These are phyloP conservation scores for Pseudoperonospora humuli DNA, from an alignment of 352 stramenopile genomes.

Conservation along the genomic window DNA sequence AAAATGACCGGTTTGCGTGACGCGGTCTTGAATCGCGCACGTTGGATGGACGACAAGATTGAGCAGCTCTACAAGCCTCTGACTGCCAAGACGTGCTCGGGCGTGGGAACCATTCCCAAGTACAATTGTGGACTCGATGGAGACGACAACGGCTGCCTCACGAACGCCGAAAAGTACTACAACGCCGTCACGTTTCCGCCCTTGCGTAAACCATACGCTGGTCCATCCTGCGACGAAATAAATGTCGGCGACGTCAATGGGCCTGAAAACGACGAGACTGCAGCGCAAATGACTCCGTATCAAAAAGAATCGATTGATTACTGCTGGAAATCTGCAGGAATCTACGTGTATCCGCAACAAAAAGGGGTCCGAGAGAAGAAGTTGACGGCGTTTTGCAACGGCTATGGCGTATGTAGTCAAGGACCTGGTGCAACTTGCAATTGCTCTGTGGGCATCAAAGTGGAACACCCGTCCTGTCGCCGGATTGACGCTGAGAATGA, in stretches of 20 bases:
- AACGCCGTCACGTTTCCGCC: constrained; percentile 43
- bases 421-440: constrained; percentile 53
- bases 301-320: constrained; percentile 51
- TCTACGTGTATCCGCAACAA: constrained; percentile 49
- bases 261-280: constrained; percentile 12
- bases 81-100: constrained; percentile 43
- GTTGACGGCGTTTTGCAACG: constrained; percentile 54
- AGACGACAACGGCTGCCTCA: constrained; percentile 51
- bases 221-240: constrained; percentile 30
- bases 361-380: constrained; percentile 55
- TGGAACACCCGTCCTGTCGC: constrained; percentile 45
- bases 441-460: constrained; percentile 30
- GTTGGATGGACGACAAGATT: constrained; percentile 73
- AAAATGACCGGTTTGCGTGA: constrained; percentile 35
- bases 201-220: constrained; percentile 43
- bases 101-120: constrained; percentile 51
- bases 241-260: constrained; percentile 1
- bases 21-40: constrained; percentile 37
- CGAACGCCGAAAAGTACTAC: constrained; percentile 53
- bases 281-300: no score
- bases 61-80: constrained; percentile 59
- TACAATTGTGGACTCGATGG: constrained; percentile 61
- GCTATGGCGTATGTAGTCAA: constrained; percentile 49
- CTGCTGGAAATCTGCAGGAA: constrained; percentile 58
- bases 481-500: constrained; percentile 60